Evolutionary conservation across 306 rosid genomes (phyloP).

Genomic region (Citrullus colocynthis): DNA sequence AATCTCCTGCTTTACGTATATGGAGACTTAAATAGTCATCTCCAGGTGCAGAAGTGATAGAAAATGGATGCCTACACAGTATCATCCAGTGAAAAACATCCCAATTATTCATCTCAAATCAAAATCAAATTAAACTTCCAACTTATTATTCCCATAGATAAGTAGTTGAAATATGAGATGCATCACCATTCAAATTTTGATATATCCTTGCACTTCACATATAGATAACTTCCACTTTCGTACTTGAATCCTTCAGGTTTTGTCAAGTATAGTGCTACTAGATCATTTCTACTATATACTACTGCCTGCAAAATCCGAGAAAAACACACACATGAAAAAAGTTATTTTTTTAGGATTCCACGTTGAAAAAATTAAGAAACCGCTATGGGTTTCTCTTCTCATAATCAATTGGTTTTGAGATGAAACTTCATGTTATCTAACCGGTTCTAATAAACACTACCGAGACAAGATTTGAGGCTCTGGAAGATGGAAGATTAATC

Average conservation of each 20-base stretch:
- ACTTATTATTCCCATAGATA: background rate
- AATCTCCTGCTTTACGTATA: constrained; percentile 45
- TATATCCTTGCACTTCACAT: constrained; percentile 50
- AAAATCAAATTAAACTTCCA: background rate
- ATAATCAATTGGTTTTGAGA: too few species aligned
- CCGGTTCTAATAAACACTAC: background rate
- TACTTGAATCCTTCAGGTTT: constrained; percentile 49
- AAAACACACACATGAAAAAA: background rate
- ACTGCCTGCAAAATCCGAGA: constrained; percentile 28
- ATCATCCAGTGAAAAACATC: background rate
- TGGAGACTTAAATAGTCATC: constrained; percentile 61
- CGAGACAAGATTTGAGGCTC: background rate
- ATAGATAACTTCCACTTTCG: constrained; percentile 49
- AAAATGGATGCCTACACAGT: constrained; percentile 49
- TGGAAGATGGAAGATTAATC: background rate
- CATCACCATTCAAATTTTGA: constrained; percentile 47
- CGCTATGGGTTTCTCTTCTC: too few species aligned
- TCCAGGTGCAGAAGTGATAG: constrained; percentile 63
- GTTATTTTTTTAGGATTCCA: background rate
- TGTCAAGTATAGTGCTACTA: constrained; percentile 46
- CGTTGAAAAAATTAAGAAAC: too few species aligned
- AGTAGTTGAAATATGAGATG: background rate
- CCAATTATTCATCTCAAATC: background rate
- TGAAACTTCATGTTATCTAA: too few species aligned
- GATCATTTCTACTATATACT: constrained; percentile 32